Conservation (phyloP, 2,329 filamentous ascomycete species). For the Penicillium griseofulvum region DNA sequence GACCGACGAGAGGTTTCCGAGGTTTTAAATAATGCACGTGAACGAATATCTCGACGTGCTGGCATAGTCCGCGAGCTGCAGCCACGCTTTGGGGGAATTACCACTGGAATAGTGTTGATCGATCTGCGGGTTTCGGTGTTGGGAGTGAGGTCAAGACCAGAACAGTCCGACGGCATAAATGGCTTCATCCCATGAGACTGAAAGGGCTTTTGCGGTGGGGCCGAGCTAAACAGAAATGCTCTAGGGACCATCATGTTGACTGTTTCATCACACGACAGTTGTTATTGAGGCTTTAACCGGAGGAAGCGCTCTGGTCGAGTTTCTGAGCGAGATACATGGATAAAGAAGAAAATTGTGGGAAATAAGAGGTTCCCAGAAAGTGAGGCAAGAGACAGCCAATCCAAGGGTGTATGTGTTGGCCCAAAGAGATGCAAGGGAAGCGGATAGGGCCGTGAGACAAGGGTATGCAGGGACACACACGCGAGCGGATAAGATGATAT, state of each 20-base stretch:
- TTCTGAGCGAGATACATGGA: slow-evolving; percentile 43
- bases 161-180: slow-evolving; percentile 17
- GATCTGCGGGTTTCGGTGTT: slow-evolving; percentile 8
- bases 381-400: slow-evolving; percentile 10
- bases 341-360: slow-evolving; percentile 11
- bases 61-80: slow-evolving; percentile 24
- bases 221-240: slow-evolving; percentile 39
- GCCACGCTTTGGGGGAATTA: slow-evolving; percentile 37
- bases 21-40: slow-evolving; percentile 21
- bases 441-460: slow-evolving; percentile 6
- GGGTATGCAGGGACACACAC: slow-evolving; percentile 6
- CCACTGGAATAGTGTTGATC: slow-evolving; percentile 32
- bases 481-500: slow-evolving; percentile 6
- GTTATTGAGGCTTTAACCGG: slow-evolving; percentile 27
- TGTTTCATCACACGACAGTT: slow-evolving; percentile 20
- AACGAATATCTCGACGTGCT: slow-evolving; percentile 18
- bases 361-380: slow-evolving; percentile 10
- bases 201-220: slow-evolving; percentile 25
- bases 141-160: slow-evolving; percentile 18
- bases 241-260: slow-evolving; percentile 43
- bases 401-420: slow-evolving; percentile 2
- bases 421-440: slow-evolving; percentile 6
- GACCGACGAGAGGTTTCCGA: slow-evolving; percentile 23
- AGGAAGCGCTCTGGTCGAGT: slow-evolving; percentile 42
- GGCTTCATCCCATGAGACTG: slow-evolving; percentile 8